Percentiles rank a stretch among this genome's conserved stretches.
Conservation (phyloP, 306 rosid species). For the barrel medic (Medicago truncatula) region MtrunA17r5.0-ANR NC_053045.1:59237501-59238000, state of each 20-base stretch:
- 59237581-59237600: slow-evolving; percentile 35
- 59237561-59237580: slow-evolving; percentile 29
- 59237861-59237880: not conserved
- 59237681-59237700: slow-evolving; percentile 37
- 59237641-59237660: slow-evolving; percentile 25
- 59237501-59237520: slow-evolving; percentile 10
- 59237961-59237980: slow-evolving; percentile 13
- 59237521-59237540: slow-evolving; percentile 34
- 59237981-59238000: not conserved
- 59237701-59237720: slow-evolving; percentile 26
- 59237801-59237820: slow-evolving; percentile 36
- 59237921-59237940: not conserved
- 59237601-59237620: slow-evolving; percentile 29
- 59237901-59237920: slow-evolving; percentile 17
- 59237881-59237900: slow-evolving; percentile 12
- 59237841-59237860: slow-evolving; percentile 11
- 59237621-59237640: slow-evolving; percentile 3
- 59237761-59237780: slow-evolving; percentile 23
- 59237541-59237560: slow-evolving; percentile 39
- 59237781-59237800: slow-evolving; percentile 44
- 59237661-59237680: slow-evolving; percentile 38
- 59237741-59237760: slow-evolving; percentile 8
- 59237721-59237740: slow-evolving; percentile 36
- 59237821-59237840: slow-evolving; percentile 1
- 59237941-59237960: slow-evolving; percentile 21